A percentile compares a stretch with the other conserved stretches of the same genome.
Evolutionary conservation across 257 asterid species (phyloP).

Genomic region (Nicotiana paniculata): DNA sequence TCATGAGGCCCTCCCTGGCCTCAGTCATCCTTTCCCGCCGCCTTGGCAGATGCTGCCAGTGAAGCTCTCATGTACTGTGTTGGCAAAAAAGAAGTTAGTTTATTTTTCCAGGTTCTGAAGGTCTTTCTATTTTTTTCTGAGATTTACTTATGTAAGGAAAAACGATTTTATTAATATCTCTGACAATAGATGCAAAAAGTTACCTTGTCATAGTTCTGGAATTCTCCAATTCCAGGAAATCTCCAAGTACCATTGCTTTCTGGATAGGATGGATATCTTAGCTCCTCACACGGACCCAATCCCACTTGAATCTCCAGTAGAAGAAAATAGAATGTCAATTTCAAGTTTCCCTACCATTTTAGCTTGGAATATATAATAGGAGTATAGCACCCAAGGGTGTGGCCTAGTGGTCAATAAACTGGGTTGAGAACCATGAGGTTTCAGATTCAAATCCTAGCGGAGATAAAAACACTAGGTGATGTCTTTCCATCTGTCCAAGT

Average conservation of each 20-base stretch:
- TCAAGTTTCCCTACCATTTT: background rate
- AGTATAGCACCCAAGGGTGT: background rate
- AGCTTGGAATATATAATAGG: slow-evolving; percentile 4
- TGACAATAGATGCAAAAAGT: background rate
- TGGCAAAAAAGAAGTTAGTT: background rate
- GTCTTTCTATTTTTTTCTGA: background rate
- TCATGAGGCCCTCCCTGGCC: slow-evolving; percentile 82
- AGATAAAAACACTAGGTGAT: too few species aligned
- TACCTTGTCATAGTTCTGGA: slow-evolving; percentile 91
- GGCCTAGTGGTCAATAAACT: too few species aligned
- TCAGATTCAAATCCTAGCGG: too few species aligned
- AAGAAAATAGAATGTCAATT: slow-evolving; percentile 11
- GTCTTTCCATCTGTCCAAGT: too few species aligned
- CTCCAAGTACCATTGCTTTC: slow-evolving; percentile 89
- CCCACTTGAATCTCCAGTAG: slow-evolving; percentile 93
- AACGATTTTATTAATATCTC: background rate
- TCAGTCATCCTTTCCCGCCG: slow-evolving; percentile 63
- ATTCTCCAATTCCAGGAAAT: slow-evolving; percentile 90
- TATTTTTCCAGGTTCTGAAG: background rate
- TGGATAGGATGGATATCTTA: slow-evolving; percentile 94
- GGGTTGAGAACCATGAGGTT: too few species aligned
- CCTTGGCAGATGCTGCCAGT: slow-evolving; percentile 68
- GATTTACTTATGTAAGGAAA: background rate
- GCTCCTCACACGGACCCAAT: slow-evolving; percentile 96
- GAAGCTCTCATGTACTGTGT: slow-evolving; percentile 89